Base-by-base conservation (phyloP, 2,329 filamentous ascomycete species). In the Alternaria metachromatica region DNA sequence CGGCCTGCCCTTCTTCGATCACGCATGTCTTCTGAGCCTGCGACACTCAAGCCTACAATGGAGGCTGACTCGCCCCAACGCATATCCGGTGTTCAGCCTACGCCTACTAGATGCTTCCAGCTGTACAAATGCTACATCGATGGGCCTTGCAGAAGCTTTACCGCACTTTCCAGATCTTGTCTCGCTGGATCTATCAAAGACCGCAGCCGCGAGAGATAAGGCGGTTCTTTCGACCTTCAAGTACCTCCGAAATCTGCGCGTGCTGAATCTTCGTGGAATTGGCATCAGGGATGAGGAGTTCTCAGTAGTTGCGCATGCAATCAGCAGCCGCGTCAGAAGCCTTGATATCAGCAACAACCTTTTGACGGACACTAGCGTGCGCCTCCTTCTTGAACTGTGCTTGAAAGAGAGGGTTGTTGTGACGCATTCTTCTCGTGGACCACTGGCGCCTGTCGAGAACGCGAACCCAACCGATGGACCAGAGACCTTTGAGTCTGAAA, bases 1-100 rank as follows among this genome's bases (percentile, higher is more conserved):
- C 15, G 83, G 83, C 28, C 76, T 89, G 51, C 86, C 87, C 0
- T 89, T 89, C 72, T 89, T 90, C 70, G 88, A 90, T 60, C 87
- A 90, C 72, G 83, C 84, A 63, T 82, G 86, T 18, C 82, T 89
- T 58, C 78, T 83, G 60, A 85, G 84, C 3, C 71, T 89, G 58
- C 83, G 80, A 56, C 72, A 78, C 57, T 65, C 74, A 43, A 80
- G 74, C 64, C 48, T 64, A 12, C 72, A 69, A 65, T 71, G 72
- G 61, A 71, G 61, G 18, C 63, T 69, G 12, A 68, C 62, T 18
- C 73, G 64, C 15, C 66, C 65, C 2, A 64, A 58, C 61, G 68
- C 73, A 37, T 77, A 78, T 30, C 81, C 81, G 11, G 72, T 72
- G 2, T 82, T 87, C 67, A 81, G 82, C 18, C 72, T 89, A 25